Evolutionary conservation across 2,329 filamentous ascomycete species (phyloP).

Genomic region (Keithomyces neogunnii): DNA sequence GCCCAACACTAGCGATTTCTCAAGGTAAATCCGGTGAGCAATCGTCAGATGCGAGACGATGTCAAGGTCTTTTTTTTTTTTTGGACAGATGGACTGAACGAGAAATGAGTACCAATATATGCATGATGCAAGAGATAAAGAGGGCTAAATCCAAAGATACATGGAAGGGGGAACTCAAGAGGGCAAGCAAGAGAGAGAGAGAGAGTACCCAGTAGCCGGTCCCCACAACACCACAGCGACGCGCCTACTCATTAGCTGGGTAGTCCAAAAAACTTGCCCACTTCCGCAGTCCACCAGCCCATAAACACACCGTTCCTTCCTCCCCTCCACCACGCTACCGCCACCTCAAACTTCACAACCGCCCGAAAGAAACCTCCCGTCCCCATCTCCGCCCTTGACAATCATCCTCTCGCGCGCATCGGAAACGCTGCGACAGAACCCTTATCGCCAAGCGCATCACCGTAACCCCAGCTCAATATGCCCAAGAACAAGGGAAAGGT

Average conservation of each 20-base stretch:
- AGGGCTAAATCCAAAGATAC: no score
- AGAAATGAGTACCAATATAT: no score
- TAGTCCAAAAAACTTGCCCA: background rate
- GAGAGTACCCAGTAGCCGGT: background rate
- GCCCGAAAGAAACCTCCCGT: background rate
- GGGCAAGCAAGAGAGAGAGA: no score
- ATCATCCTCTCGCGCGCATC: background rate
- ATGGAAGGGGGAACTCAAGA: no score
- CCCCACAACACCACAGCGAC: background rate
- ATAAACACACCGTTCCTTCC: constrained; percentile 1
- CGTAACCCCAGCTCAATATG: constrained; percentile 46
- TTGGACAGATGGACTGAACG: no score
- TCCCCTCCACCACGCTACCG: background rate
- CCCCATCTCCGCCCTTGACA: background rate
- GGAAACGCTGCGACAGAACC: background rate
- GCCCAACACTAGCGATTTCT: background rate
- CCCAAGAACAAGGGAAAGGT: constrained; percentile 99
- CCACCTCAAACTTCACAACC: constrained; percentile 5
- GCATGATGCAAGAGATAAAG: no score
- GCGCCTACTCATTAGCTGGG: background rate
- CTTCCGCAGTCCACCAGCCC: background rate
- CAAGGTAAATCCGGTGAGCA: no score
- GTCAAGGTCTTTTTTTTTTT: no score
- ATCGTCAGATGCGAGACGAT: no score
- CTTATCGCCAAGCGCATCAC: background rate